Conservation (phyloP, 352 stramenopile species). For the Phytophthora melonis region DNA sequence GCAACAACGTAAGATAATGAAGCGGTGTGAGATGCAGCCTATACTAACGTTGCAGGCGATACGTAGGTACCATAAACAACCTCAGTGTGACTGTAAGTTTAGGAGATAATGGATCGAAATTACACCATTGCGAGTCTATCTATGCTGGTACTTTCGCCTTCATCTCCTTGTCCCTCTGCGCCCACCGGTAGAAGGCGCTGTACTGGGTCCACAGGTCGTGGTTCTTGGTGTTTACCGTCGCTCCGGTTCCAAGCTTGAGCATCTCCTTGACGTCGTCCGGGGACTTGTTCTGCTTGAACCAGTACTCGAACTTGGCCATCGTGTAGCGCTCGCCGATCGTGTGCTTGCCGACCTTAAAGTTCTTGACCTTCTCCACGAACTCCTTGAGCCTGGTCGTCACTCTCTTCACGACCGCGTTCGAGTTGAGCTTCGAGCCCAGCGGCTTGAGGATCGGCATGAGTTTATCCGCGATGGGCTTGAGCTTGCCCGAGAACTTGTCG, state of each 20-base stretch:
- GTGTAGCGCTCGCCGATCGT: constrained; percentile 25
- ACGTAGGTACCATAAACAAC: neutral
- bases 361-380: constrained; percentile 30
- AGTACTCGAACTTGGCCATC: constrained; percentile 33
- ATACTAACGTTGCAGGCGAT: no score
- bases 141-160: constrained; percentile 14
- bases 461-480: constrained; percentile 29
- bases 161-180: constrained; percentile 20
- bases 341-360: constrained; percentile 15
- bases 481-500: constrained; percentile 26
- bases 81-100: neutral
- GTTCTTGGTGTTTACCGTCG: constrained; percentile 25
- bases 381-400: constrained; percentile 14
- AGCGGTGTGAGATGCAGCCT: no score
- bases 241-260: constrained; percentile 22
- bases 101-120: neutral
- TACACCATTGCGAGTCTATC: neutral
- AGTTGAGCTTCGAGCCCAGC: constrained; percentile 21
- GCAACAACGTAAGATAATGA: no score
- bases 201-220: constrained; percentile 29
- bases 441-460: constrained; percentile 31
- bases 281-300: constrained; percentile 30
- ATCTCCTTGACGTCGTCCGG: constrained; percentile 28
- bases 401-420: constrained; percentile 8
- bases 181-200: constrained; percentile 17